Evolutionary conservation across 2,329 filamentous ascomycete genomes (phyloP).

Genomic region (Penicillium sp.): DNA sequence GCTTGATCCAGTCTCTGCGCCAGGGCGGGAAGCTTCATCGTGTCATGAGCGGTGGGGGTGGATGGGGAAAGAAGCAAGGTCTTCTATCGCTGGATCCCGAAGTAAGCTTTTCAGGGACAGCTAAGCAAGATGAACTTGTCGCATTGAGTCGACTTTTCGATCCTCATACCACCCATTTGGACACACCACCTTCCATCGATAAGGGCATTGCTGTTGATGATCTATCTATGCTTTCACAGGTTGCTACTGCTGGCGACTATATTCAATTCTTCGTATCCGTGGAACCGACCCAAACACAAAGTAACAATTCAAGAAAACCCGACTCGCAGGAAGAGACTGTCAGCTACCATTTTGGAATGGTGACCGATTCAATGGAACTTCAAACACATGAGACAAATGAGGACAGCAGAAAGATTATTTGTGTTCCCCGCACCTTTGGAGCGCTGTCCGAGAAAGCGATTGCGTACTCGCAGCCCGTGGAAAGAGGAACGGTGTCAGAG

Average conservation of each 20-base stretch:
- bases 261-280: conserved; percentile 44
- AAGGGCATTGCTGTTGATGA: conserved; percentile 28
- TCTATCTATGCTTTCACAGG: conserved; percentile 41
- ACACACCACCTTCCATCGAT: conserved; percentile 23
- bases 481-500: conserved; percentile 8
- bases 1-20: conserved; percentile 29
- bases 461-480: conserved; percentile 29
- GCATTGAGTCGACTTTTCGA: conserved; percentile 29
- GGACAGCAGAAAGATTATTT: conserved; percentile 17
- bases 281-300: conserved; percentile 16
- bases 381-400: not conserved
- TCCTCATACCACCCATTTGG: conserved; percentile 4
- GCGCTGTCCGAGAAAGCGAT: conserved; percentile 43
- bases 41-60: conserved; percentile 46
- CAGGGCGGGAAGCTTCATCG: conserved; percentile 42
- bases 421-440: conserved; percentile 37
- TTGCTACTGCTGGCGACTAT: conserved; percentile 39
- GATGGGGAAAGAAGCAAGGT: conserved; percentile 49
- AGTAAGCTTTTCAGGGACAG: conserved; percentile 28
- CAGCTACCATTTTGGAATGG: conserved; percentile 35
- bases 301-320: not conserved
- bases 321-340: conserved; percentile 11
- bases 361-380: conserved; percentile 27
- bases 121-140: conserved; percentile 14
- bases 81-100: conserved; percentile 45